Conservation (phyloP, 2,329 filamentous ascomycete genomes). For the Fusarium decemcellulare region DNA sequence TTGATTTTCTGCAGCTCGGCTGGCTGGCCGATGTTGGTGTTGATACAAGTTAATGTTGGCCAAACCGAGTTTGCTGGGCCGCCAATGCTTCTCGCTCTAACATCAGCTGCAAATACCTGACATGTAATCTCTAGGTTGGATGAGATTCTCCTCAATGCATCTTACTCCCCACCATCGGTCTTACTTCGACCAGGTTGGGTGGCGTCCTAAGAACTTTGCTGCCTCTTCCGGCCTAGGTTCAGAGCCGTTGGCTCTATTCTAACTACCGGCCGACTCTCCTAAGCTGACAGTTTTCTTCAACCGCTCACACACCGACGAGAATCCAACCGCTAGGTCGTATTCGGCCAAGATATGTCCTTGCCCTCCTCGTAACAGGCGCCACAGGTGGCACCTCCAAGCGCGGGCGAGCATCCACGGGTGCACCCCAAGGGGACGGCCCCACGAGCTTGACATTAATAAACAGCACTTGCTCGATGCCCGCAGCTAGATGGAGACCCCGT, state of each 20-base stretch:
- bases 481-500: constrained; percentile 20
- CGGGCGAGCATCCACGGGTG: constrained; percentile 7
- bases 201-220: constrained; percentile 19
- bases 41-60: constrained; percentile 2
- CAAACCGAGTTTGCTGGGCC: constrained; percentile 12
- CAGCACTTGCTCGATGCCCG: constrained; percentile 15
- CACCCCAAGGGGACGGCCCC: constrained; percentile 21
- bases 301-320: constrained; percentile 3
- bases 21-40: constrained; percentile 10
- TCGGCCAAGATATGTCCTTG: constrained; percentile 24
- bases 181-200: constrained; percentile 12
- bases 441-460: constrained; percentile 41
- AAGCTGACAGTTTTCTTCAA: constrained; percentile 20
- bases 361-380: constrained; percentile 24
- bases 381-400: constrained; percentile 23
- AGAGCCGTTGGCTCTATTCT: constrained; percentile 34
- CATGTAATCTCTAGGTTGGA: neutral
- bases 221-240: constrained; percentile 28
- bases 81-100: constrained; percentile 29
- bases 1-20: constrained; percentile 2
- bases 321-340: constrained; percentile 17
- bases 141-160: constrained; percentile 5
- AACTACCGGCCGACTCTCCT: constrained; percentile 28
- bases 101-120: constrained; percentile 24
- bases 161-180: constrained; percentile 25